Conservation (phyloP, 2,329 filamentous ascomycete genomes). For the Fusarium algeriense region DNA sequence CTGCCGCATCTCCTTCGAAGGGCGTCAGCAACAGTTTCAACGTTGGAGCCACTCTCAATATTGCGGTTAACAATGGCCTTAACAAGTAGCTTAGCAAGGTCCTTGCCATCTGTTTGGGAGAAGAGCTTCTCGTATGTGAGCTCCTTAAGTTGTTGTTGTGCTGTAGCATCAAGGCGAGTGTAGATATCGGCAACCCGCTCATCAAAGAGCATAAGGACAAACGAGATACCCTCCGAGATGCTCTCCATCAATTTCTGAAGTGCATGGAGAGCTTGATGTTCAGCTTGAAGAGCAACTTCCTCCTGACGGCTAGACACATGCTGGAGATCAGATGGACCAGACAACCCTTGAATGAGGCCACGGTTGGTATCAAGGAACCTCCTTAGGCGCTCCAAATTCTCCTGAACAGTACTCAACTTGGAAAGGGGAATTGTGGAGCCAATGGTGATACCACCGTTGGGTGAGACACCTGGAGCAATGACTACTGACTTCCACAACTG, state of each 20-base stretch:
- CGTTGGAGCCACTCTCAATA: constrained; percentile 95
- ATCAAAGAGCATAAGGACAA: constrained; percentile 93
- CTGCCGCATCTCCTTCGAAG: constrained; percentile 91
- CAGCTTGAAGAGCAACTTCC: constrained; percentile 90
- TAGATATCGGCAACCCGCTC: constrained; percentile 93
- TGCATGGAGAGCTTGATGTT: constrained; percentile 91
- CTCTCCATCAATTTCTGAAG: constrained; percentile 87
- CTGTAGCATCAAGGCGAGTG: constrained; percentile 76
- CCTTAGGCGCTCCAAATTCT: constrained; percentile 81
- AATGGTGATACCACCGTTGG: constrained; percentile 73
- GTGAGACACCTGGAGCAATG: constrained; percentile 64
- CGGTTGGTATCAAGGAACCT: constrained; percentile 90
- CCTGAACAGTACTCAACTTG: constrained; percentile 83
- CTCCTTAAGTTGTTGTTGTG: constrained; percentile 76
- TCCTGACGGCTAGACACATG: constrained; percentile 85
- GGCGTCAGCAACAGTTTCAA: constrained; percentile 97
- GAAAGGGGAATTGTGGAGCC: constrained; percentile 72
- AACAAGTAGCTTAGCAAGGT: constrained; percentile 92
- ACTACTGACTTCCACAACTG: constrained; percentile 88
- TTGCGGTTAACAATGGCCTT: constrained; percentile 99
- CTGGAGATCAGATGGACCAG: constrained; percentile 88
- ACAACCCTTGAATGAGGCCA: constrained; percentile 90
- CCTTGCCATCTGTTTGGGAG: constrained; percentile 80
- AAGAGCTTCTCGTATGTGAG: constrained; percentile 93
- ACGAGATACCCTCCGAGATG: constrained; percentile 96